Evolutionary conservation across 2,329 filamentous ascomycete species (phyloP).

Genomic region (Aaosphaeria arxii): DNA sequence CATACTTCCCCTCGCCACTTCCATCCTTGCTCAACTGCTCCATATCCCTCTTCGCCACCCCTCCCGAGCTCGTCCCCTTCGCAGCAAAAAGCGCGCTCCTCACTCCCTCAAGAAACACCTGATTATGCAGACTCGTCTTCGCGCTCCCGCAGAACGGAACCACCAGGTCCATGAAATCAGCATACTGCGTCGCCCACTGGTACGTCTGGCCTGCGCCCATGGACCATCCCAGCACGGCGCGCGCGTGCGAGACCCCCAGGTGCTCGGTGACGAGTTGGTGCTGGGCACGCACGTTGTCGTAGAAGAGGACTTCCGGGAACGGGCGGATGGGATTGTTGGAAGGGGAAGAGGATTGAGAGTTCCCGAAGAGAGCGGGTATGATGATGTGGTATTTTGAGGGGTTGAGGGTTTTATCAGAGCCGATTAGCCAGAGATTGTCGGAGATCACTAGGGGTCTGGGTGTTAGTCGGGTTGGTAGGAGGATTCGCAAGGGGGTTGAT

Average conservation of each 20-base stretch:
- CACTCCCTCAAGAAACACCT: conserved; percentile 65
- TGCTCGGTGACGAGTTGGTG: conserved; percentile 63
- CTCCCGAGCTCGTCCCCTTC: conserved; percentile 53
- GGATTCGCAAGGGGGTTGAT: background rate
- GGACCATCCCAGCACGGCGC: conserved; percentile 65
- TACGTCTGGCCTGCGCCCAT: conserved; percentile 69
- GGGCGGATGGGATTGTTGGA: conserved; percentile 58
- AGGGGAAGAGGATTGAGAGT: conserved; percentile 65
- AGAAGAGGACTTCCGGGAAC: conserved; percentile 63
- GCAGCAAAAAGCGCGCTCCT: conserved; percentile 59
- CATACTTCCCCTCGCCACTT: conserved; percentile 33
- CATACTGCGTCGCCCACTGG: conserved; percentile 62
- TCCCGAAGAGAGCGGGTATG: conserved; percentile 66
- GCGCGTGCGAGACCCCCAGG: conserved; percentile 58
- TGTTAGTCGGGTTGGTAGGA: too few species aligned
- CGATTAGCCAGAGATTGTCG: conserved; percentile 74
- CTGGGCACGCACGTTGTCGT: conserved; percentile 69
- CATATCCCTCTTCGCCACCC: conserved; percentile 35
- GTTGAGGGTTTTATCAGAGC: conserved; percentile 61
- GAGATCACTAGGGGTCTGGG: conserved; percentile 48
- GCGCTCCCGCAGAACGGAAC: conserved; percentile 67
- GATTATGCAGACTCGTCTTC: conserved; percentile 63
- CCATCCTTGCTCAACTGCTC: conserved; percentile 1
- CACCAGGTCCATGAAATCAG: conserved; percentile 63
- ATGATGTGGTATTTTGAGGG: conserved; percentile 67